These are phyloP conservation scores for Tricholoma matsutake DNA, from an alignment of 768 basidiomycete species.

Conservation along the genomic window DNA sequence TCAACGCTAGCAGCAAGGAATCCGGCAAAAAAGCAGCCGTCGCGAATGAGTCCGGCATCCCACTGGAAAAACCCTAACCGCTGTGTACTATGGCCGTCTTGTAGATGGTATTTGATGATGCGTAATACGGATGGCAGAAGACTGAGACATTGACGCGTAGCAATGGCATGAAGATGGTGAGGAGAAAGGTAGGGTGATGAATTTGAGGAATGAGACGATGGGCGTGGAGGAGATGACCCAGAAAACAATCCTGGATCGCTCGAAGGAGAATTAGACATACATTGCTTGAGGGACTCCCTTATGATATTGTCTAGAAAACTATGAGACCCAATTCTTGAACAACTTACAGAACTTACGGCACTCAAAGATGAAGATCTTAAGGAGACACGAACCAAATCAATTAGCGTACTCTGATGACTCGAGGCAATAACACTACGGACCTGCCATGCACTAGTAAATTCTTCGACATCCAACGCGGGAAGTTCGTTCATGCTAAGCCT, in stretches of 20 bases:
- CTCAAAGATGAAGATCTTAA: constrained; percentile 86
- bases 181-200: constrained; percentile 45
- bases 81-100: constrained; percentile 27
- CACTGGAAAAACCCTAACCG: constrained; percentile 65
- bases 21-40: constrained; percentile 88
- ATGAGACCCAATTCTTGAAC: neutral
- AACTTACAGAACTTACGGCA: constrained; percentile 54
- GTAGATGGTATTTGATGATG: constrained; percentile 50
- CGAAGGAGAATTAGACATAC: constrained; percentile 24
- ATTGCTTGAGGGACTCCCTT: constrained; percentile 76
- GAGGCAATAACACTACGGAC: constrained; percentile 37
- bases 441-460: constrained; percentile 86
- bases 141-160: constrained; percentile 47
- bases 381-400: constrained; percentile 9
- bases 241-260: constrained; percentile 32
- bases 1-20: constrained; percentile 69
- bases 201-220: constrained; percentile 40
- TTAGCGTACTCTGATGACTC: constrained; percentile 9
- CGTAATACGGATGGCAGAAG: constrained; percentile 49
- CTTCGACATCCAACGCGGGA: constrained; percentile 40
- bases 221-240: constrained; percentile 44
- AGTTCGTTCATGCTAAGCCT: constrained; percentile 29
- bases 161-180: constrained; percentile 45
- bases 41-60: constrained; percentile 83
- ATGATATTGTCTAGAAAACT: constrained; percentile 69